phyloP scores from a whole-genome alignment of 768 basidiomycete species.

The Pisolithus orientalis region DNA sequence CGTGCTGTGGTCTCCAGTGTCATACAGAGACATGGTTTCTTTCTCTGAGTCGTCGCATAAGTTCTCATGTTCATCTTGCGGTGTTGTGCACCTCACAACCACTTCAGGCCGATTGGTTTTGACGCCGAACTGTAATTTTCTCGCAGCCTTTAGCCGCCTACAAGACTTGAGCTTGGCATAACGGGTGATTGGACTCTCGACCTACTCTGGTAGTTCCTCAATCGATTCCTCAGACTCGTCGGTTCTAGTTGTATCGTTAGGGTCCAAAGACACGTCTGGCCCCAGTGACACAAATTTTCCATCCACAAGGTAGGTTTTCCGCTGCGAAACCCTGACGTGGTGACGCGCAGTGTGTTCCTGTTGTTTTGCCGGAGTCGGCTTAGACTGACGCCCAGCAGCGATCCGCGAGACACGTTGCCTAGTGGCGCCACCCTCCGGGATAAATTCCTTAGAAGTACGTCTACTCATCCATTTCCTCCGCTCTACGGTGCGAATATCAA shows the following conservation, averaged over 20 bases:
- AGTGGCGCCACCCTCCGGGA: background rate
- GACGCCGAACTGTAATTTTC: conserved; percentile 6
- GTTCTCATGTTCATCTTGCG: background rate
- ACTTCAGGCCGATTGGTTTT: conserved; percentile 11
- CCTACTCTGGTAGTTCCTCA: background rate
- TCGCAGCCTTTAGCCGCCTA: conserved; percentile 9
- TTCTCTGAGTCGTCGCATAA: too few species aligned
- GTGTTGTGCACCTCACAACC: background rate
- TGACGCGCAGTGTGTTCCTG: background rate
- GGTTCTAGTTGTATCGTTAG: background rate
- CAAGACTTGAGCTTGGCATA: too few species aligned
- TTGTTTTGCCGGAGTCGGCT: background rate
- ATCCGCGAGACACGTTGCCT: background rate
- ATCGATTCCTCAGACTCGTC: background rate
- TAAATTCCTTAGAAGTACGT: background rate
- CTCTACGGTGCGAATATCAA: background rate
- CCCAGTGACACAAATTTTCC: background rate
- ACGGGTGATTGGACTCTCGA: conserved; percentile 8
- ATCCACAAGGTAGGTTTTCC: background rate
- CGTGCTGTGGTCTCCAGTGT: conserved; percentile 24
- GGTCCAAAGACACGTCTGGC: background rate
- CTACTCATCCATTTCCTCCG: background rate
- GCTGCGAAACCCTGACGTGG: too few species aligned
- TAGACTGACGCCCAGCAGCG: background rate
- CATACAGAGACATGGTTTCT: background rate